Base-by-base conservation (phyloP, 2,329 filamentous ascomycete species). In the Aspergillus fumigatus region DNA sequence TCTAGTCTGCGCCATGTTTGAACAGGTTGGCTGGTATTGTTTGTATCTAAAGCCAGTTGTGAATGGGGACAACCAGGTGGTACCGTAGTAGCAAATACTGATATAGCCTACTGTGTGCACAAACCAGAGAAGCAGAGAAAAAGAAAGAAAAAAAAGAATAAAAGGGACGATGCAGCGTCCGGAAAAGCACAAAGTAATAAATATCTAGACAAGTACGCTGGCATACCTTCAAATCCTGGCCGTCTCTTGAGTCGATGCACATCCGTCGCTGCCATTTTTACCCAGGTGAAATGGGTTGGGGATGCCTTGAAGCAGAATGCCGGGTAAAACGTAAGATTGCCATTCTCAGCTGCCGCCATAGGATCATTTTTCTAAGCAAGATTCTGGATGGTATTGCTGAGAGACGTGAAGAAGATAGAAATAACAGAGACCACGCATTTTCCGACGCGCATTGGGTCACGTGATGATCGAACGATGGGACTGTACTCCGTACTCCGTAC, bases 241-340 rank as follows among this genome's bases (percentile, higher is more conserved):
- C 78, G 75, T 52, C 73, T 70, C 25, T 74, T 73, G 35, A 87
- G 71, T 8, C 71, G 70, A 64, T 84, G 82, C 41, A 87, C 77
- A 69, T 85, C 82, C 27, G 75, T 73, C 17, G 77, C 76, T 1
- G 80, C 80, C 61, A 88, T 75, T 67, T 85, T 85, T 70, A 85
- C 84, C 85, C 85, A 88, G 67, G 77, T 69, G 72, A 82, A 79
- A 70, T 80, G 85, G 8, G 85, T 87, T n/a, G 81, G 80, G 5
- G 85, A 86, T 38, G 77, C 77, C 49, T 74, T 71, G 70, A 84
- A 86, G 75, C 82, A 86, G 68, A 80, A 84, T 40, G 80, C 80
- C 17, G 84, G 82, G 60, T 86, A 85, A 59, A 83, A 80, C 25
- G 64, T 63, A 53, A 73, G 67, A 25, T 59, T 59, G 56, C 56